Conservation (phyloP, 2,329 filamentous ascomycete genomes). For the Grosmannia penicillata region DNA sequence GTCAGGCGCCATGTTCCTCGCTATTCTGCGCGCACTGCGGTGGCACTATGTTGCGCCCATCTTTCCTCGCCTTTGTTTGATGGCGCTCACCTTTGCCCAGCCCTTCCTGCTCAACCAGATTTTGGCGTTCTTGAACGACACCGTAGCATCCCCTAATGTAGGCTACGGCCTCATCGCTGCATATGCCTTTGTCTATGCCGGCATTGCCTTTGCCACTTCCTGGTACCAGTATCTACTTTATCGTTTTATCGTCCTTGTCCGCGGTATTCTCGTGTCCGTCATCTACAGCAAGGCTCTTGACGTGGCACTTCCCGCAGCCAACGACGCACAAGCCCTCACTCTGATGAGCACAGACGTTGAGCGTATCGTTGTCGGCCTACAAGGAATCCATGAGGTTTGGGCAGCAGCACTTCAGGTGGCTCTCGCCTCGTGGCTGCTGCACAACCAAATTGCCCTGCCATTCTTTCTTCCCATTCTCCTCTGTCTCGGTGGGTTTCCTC, state of each 20-base stretch:
- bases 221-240: constrained; percentile 25
- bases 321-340: constrained; percentile 14
- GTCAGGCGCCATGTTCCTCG: constrained; percentile 8
- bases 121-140: constrained; percentile 16
- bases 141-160: constrained; percentile 12
- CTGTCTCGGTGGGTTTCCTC: background rate
- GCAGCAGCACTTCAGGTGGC: constrained; percentile 9
- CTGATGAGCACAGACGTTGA: constrained; percentile 20
- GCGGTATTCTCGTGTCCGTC: constrained; percentile 16
- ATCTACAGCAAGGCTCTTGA: constrained; percentile 19
- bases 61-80: constrained; percentile 13
- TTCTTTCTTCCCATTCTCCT: constrained; percentile 6
- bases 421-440: constrained; percentile 11
- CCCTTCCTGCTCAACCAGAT: constrained; percentile 18
- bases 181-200: constrained; percentile 21
- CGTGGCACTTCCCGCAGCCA: constrained; percentile 6
- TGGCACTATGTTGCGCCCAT: constrained; percentile 13
- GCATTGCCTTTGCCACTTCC: constrained; percentile 23
- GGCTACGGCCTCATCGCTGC: constrained; percentile 29
- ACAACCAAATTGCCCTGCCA: constrained; percentile 9
- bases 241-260: constrained; percentile 16
- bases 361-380: constrained; percentile 12
- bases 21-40: constrained; percentile 10
- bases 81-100: constrained; percentile 19
- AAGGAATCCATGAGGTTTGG: constrained; percentile 15